phyloP scores from a whole-genome alignment of 768 basidiomycete genomes.

The Termitomyces sp. region DNA sequence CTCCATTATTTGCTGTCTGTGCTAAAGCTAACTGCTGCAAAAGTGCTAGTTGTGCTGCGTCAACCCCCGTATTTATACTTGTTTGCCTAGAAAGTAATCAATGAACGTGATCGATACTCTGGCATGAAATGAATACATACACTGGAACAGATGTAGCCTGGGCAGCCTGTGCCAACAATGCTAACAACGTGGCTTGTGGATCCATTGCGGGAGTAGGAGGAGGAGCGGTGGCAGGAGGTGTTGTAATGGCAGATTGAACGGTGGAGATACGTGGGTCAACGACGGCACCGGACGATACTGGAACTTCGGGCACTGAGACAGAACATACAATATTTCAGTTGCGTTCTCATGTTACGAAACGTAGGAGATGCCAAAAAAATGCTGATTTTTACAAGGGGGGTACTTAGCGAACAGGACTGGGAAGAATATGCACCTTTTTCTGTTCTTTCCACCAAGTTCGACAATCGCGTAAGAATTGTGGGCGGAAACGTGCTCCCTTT shows the following conservation, averaged over 20 bases:
- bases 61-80: conserved; percentile 48
- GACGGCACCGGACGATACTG: conserved; percentile 22
- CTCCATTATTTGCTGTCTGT: conserved; percentile 43
- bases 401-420: conserved; percentile 79
- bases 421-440: conserved; percentile 87
- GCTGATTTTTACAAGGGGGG: conserved; percentile 64
- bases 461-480: conserved; percentile 65
- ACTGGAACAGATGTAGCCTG: conserved; percentile 33
- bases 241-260: conserved; percentile 15
- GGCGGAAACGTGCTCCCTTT: conserved; percentile 87
- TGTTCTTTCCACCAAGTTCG: conserved; percentile 61
- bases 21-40: conserved; percentile 77
- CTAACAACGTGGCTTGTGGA: conserved; percentile 63
- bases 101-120: conserved; percentile 5
- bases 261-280: conserved; percentile 32
- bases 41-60: conserved; percentile 58
- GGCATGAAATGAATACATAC: conserved; percentile 28
- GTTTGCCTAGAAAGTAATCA: conserved; percentile 44
- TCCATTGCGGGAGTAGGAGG: conserved; percentile 30
- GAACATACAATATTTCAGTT: conserved; percentile 65
- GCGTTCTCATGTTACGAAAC: conserved; percentile 48
- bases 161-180: conserved; percentile 64
- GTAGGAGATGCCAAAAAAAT: conserved; percentile 36
- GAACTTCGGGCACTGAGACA: conserved; percentile 54
- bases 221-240: conserved; percentile 19